These are phyloP conservation scores for Blastobotrys chiropterorum DNA, from an alignment of 805 yeast species.

Conservation along the genomic window DNA sequence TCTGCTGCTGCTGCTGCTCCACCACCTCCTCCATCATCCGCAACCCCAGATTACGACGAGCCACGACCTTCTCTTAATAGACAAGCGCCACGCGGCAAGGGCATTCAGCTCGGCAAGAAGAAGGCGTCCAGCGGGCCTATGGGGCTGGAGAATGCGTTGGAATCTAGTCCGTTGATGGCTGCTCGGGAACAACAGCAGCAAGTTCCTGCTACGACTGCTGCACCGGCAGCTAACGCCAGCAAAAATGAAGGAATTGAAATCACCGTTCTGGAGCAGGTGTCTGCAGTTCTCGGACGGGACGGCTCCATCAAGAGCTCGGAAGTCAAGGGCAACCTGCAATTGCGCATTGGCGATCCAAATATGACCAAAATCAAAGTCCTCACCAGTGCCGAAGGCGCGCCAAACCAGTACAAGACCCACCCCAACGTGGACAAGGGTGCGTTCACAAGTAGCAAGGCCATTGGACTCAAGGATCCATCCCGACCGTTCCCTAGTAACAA, in stretches of 20 bases:
- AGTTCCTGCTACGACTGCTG: slow-evolving; percentile 29
- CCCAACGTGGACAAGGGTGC: slow-evolving; percentile 84
- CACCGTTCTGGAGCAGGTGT: slow-evolving; percentile 66
- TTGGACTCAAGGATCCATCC: slow-evolving; percentile 68
- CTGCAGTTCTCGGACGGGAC: slow-evolving; percentile 76
- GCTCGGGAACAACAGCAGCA: slow-evolving; percentile 33
- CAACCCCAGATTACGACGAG: slow-evolving; percentile 18
- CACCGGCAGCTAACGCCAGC: slow-evolving; percentile 19
- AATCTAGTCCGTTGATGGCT: slow-evolving; percentile 19
- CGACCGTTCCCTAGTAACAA: slow-evolving; percentile 90
- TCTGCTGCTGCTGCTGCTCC: slow-evolving; percentile 10
- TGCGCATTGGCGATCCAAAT: slow-evolving; percentile 74
- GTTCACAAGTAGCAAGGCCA: slow-evolving; percentile 50
- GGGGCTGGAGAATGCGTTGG: slow-evolving; percentile 22
- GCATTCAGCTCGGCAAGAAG: slow-evolving; percentile 70
- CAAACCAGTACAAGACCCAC: slow-evolving; percentile 82
- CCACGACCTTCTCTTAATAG: slow-evolving; percentile 12
- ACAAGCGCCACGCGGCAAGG: slow-evolving; percentile 52
- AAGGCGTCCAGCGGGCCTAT: slow-evolving; percentile 13
- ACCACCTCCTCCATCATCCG: slow-evolving; percentile 9
- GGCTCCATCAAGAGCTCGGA: slow-evolving; percentile 59
- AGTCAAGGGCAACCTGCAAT: slow-evolving; percentile 83
- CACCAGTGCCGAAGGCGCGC: slow-evolving; percentile 44
- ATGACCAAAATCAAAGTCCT: slow-evolving; percentile 61
- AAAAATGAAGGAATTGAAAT: slow-evolving; percentile 75